Percentiles rank a stretch among this genome's conserved stretches.
phyloP scores from a whole-genome alignment of 495 filamentous ascomycete genomes.

The Podospora appendiculata region DNA sequence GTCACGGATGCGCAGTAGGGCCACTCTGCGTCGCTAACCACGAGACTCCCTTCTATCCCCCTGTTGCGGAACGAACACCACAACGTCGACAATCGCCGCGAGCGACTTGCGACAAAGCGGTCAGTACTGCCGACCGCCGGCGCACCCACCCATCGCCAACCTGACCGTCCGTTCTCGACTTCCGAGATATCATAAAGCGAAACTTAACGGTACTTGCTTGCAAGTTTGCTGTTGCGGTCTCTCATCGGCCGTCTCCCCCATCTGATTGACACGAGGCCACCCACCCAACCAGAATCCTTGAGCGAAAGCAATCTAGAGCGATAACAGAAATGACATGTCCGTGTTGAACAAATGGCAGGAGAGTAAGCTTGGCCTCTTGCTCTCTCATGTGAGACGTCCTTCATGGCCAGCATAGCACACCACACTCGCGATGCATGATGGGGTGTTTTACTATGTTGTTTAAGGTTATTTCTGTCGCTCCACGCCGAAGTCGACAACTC shows the following conservation, averaged over 20 bases:
- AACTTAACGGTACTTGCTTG: background rate
- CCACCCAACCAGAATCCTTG: background rate
- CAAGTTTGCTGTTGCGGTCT: background rate
- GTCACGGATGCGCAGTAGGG: background rate
- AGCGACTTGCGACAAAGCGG: too few species aligned
- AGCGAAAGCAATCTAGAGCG: background rate
- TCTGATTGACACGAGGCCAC: background rate
- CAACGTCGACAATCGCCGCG: background rate
- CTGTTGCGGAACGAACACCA: background rate
- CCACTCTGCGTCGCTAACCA: background rate
- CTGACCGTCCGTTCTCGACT: background rate
- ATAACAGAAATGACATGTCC: background rate
- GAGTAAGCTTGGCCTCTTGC: background rate
- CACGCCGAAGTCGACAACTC: background rate
- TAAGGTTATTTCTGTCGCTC: constrained; percentile 4
- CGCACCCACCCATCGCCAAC: background rate
- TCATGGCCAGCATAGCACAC: background rate
- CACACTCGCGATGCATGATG: background rate
- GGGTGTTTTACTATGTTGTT: too few species aligned
- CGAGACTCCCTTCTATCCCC: background rate
- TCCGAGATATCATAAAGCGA: background rate
- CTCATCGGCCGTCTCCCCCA: background rate
- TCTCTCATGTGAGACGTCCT: constrained; percentile 14
- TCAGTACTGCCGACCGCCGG: too few species aligned
- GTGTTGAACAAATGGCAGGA: too few species aligned